Evolutionary conservation across 2,329 filamentous ascomycete genomes (phyloP).

Genomic region (Seiridium cupressi): DNA sequence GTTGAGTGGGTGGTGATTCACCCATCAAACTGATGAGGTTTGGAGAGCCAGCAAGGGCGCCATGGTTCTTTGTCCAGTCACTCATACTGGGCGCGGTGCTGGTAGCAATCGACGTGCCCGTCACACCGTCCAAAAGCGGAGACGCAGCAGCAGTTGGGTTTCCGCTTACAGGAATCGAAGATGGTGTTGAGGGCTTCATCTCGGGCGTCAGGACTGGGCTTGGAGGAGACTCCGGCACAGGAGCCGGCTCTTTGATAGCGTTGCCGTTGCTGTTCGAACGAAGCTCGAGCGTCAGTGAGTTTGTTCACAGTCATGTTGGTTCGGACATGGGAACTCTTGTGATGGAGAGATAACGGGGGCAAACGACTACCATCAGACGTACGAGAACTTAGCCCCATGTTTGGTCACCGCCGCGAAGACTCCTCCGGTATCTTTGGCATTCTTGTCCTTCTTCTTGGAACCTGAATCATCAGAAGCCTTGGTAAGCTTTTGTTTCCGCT

Average conservation of each 20-base stretch:
- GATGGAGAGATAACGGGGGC: conserved; percentile 14
- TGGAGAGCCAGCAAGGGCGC: conserved; percentile 28
- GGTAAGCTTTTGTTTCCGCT: conserved; percentile 29
- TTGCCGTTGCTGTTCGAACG: conserved; percentile 14
- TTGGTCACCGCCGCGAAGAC: conserved; percentile 33
- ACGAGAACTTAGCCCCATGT: conserved; percentile 31
- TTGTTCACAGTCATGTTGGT: conserved; percentile 8
- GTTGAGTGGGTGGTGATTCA: conserved; percentile 33
- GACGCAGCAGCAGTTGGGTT: conserved; percentile 20
- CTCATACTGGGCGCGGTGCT: conserved; percentile 30
- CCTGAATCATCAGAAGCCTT: conserved; percentile 24
- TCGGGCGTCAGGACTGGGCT: conserved; percentile 24
- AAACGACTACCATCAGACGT: conserved; percentile 11
- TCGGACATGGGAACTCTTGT: conserved; percentile 11
- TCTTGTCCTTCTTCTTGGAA: conserved; percentile 33
- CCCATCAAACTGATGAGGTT: conserved; percentile 34
- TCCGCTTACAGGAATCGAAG: conserved; percentile 26
- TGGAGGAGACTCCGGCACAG: conserved; percentile 22
- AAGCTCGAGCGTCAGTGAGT: conserved; percentile 3
- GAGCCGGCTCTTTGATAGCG: conserved; percentile 19
- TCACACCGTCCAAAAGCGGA: conserved; percentile 27
- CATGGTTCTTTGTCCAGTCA: conserved; percentile 29
- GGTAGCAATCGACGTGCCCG: conserved; percentile 27
- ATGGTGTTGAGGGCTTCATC: conserved; percentile 25
- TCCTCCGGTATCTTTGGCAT: conserved; percentile 32